phyloP scores from a whole-genome alignment of 2,329 filamentous ascomycete species.

The Alternaria metachromatica region DNA sequence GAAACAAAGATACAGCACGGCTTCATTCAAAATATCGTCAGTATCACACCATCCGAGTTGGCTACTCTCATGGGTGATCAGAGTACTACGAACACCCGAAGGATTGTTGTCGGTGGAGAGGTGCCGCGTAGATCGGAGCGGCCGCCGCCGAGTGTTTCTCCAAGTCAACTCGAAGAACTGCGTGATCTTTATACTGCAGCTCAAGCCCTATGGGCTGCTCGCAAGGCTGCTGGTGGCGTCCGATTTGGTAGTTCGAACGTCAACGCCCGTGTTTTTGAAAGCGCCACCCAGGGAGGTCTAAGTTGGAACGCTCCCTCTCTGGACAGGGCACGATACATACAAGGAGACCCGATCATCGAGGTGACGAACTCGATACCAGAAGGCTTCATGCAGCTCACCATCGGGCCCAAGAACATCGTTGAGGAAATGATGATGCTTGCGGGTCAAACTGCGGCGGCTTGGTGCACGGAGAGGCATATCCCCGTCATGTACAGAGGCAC shows the following conservation, averaged over 20 bases:
- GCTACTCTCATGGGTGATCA: constrained; percentile 45
- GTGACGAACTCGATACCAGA: constrained; percentile 15
- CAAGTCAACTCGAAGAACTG: constrained; percentile 42
- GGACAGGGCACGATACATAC: constrained; percentile 44
- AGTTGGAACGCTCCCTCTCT: constrained; percentile 51
- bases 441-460: constrained; percentile 57
- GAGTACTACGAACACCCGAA: constrained; percentile 21
- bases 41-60: constrained; percentile 56
- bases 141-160: constrained; percentile 19
- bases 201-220: constrained; percentile 36
- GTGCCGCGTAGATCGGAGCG: constrained; percentile 7
- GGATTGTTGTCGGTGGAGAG: constrained; percentile 36
- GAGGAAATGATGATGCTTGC: constrained; percentile 63
- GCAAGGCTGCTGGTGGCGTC: constrained; percentile 49
- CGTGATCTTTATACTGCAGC: constrained; percentile 46
- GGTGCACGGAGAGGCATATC: constrained; percentile 60
- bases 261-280: constrained; percentile 48
- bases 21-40: constrained; percentile 61
- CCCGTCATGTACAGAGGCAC: constrained; percentile 59
- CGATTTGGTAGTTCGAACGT: constrained; percentile 38
- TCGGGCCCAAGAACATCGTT: constrained; percentile 40
- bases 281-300: constrained; percentile 37
- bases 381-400: constrained; percentile 15
- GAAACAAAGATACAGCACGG: constrained; percentile 63
- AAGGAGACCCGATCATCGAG: constrained; percentile 56